These are phyloP conservation scores for Asclepias syriaca DNA, from an alignment of 257 asterid species.

Conservation along the genomic window DNA sequence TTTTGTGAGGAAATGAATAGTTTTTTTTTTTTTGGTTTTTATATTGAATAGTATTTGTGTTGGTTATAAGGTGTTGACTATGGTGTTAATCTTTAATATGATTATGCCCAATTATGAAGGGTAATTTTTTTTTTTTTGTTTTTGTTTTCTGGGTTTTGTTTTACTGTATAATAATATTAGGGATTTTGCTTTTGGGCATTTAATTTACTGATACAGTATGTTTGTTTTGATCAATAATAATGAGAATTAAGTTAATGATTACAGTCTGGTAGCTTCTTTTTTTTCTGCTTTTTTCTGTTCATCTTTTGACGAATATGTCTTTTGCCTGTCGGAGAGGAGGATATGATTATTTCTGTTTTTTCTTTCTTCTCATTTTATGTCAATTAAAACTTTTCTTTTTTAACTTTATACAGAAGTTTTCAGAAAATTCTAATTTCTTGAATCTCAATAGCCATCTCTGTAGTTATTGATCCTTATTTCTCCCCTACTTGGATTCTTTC, in stretches of 20 bases:
- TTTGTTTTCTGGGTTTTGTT: neutral
- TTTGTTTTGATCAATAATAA: constrained; percentile 7
- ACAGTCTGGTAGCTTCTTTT: neutral
- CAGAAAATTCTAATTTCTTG: neutral
- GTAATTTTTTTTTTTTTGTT: too few species aligned
- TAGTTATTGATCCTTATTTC: neutral
- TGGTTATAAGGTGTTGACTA: constrained; percentile 1
- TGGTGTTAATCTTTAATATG: constrained; percentile 10
- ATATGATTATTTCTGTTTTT: neutral
- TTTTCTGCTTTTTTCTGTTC: constrained; percentile 12
- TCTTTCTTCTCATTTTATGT: constrained; percentile 1
- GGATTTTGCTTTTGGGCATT: neutral
- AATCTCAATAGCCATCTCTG: neutral
- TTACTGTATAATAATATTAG: constrained; percentile 4
- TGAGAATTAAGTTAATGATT: constrained; percentile 13
- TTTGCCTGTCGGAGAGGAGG: constrained; percentile 6
- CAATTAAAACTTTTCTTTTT: neutral
- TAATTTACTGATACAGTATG: neutral
- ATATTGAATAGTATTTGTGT: neutral
- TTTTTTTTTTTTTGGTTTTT: neutral
- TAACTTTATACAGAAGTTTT: neutral
- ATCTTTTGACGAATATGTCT: constrained; percentile 12
- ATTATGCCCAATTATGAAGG: constrained; percentile 16
- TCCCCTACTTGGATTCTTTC: neutral
- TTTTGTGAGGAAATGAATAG: neutral